Evolutionary conservation across 805 yeast genomes (phyloP), one percentile per base, ranked within the genome.

Genomic region (Teunomyces cretensis): DNA sequence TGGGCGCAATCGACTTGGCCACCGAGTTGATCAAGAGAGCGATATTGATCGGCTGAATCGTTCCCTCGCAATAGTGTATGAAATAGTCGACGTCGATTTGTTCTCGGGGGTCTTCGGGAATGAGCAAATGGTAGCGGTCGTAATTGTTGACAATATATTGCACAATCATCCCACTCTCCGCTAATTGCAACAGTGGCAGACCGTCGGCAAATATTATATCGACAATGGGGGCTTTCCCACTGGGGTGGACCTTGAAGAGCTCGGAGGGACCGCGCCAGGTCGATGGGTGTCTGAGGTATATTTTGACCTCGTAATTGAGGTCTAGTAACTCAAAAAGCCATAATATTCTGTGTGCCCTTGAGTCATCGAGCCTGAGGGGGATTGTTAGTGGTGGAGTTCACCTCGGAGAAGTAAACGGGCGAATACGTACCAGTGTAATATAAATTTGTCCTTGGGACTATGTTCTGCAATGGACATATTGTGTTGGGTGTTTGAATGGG

Each of bases 241-340:
- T 61, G 8, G 86, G 84, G 55, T 81, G 86, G 9, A 82, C 64
- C 32, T 75, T 66, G 47, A 69, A 69, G 32, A 83, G 60, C 30
- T 68, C 80, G 11, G 39, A 39, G n/a, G 30, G 62, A 55, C 68
- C 71, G 33, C 78, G 64, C 62, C 71, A 70, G 14, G 71, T 67
- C 7, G 66, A 62, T 2, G 70, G 66, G 49, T 77, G 68, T 41
- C 90, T 72, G 45, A 74, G 62, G 60, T 79, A 82, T 2, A 75
- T 56, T 50, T 79, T 75, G 14, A 83, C 62, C 11, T 76, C 78
- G 55, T 81, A 85, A 19, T 77, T 78, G 6, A 84, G 56, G 9
- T 69, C 70, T 11, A 86, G 64, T 41, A 81, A 77, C 48, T 83
- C 88, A n/a, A 86, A 64, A 39, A 81, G 63, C 86, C 88, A 85